phyloP scores from a whole-genome alignment of 371 early-diverging fungal species.

The Mucor irregularis region DNA sequence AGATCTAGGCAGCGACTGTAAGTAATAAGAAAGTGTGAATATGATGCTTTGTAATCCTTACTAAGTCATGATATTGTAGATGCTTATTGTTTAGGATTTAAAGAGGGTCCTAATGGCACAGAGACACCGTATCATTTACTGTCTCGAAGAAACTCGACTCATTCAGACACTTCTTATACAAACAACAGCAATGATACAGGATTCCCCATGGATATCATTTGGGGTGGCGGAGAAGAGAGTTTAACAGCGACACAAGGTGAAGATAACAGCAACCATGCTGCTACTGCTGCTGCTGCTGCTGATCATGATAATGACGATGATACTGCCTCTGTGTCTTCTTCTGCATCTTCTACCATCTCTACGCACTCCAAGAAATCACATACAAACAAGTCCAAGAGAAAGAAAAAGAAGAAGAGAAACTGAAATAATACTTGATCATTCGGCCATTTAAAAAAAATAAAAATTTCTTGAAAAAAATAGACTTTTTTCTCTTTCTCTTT shows the following conservation, averaged over 20 bases:
- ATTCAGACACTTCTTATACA: constrained; percentile 28
- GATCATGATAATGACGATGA: no score
- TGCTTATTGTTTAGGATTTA: constrained; percentile 49
- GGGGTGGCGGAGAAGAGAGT: constrained; percentile 34
- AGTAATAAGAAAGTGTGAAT: not conserved
- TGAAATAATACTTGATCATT: no score
- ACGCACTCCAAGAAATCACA: no score
- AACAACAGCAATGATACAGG: constrained; percentile 12
- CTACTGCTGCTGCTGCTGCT: no score
- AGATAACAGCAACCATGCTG: no score
- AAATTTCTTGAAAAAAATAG: constrained; percentile 2
- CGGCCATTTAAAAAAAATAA: constrained; percentile 33
- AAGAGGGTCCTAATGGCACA: constrained; percentile 16
- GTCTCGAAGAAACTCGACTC: constrained; percentile 33
- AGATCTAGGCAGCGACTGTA: constrained; percentile 45
- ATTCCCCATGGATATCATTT: constrained; percentile 25
- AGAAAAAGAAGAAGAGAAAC: no score
- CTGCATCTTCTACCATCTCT: no score
- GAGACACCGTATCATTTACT: constrained; percentile 30
- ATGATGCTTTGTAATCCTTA: not conserved
- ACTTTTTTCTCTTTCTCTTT: constrained; percentile 3
- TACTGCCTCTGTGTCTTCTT: constrained; percentile 1
- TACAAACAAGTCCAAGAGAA: not conserved
- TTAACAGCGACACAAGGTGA: constrained; percentile 1
- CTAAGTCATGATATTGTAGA: no score